Evolutionary conservation across 208 protist species (phyloP).

Genomic region (Trypanosoma congolense): DNA sequence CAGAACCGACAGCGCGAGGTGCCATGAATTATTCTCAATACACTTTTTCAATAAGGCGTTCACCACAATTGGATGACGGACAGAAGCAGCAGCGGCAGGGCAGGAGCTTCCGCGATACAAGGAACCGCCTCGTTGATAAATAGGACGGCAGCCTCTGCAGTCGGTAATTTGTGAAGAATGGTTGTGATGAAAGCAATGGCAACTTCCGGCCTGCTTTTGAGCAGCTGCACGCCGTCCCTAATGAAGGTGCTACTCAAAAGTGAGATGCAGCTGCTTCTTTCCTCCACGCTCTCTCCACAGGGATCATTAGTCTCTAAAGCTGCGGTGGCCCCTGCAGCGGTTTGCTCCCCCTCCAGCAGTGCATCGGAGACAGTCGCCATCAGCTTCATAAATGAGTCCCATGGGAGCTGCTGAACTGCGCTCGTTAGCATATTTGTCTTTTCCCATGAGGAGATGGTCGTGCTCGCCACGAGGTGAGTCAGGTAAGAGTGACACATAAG

Average conservation of each 20-base stretch:
- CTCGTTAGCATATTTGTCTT: constrained; percentile 44
- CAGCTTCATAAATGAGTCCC: constrained; percentile 39
- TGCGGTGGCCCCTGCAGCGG: background rate
- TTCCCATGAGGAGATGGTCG: constrained; percentile 36
- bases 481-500: constrained; percentile 68
- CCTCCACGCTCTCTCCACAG: too few species aligned
- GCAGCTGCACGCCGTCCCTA: constrained; percentile 32
- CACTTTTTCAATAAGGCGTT: constrained; percentile 62
- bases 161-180: constrained; percentile 58
- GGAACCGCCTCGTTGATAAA: constrained; percentile 37
- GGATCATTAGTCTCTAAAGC: too few species aligned
- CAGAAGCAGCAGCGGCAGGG: constrained; percentile 10
- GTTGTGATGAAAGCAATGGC: constrained; percentile 54
- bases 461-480: constrained; percentile 72
- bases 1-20: constrained; percentile 35
- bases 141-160: constrained; percentile 26
- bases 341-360: background rate
- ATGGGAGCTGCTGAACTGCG: constrained; percentile 44
- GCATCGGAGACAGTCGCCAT: constrained; percentile 25
- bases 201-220: constrained; percentile 33
- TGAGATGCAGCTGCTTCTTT: constrained; percentile 1
- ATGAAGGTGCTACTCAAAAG: background rate
- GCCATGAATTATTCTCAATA: constrained; percentile 31
- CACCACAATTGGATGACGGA: constrained; percentile 53
- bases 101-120: constrained; percentile 5